Evolutionary conservation across 169 alveolate genomes (phyloP), one percentile per base, ranked within the genome.

Genomic region (Babesia ovis): DNA sequence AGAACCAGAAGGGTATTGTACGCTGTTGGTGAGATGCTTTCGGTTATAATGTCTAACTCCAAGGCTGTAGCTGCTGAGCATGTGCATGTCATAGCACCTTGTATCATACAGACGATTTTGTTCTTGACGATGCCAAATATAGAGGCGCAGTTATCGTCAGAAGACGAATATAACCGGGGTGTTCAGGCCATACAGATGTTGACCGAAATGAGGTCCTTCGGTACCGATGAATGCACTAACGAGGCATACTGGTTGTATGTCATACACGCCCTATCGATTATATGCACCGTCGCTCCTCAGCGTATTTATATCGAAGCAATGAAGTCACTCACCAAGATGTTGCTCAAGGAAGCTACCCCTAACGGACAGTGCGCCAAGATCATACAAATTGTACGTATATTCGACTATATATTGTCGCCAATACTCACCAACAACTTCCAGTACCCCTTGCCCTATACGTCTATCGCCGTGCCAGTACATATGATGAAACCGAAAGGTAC

Each of bases 351-450:
- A 46, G 29, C 67, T 18, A 48, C 55, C 20, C 86, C 86, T 4
- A 51, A 25, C 16, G 73, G 62, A 14, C 9, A 35, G 25, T 79
- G 75, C 39, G 41, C 66, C 25, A 50, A 37, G 39, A 69, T 70
- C 0, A 54, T 74, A 22, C 86, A 69, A 41, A 60, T 79, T 5
- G 59, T 61, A 22, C 32, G 86, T 22, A 69, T 79, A 68, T 79
- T 79, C 69, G 86, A 79, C 48, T 68, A 79, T 32, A 20, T 79
- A 20, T 69, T 79, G 35, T 32, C 86, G 42, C 86, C 86, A 22
- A 79, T 55, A 29, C 77, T 79, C 31, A 69, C 86, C 12, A 46
- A 42, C 59, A 79, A 79, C 23, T 60, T 79, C 69, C 68, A 60
- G 48, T 79, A 79, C 76, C 86, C 86, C 1, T 37, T 79, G 35